Base-by-base conservation (phyloP, 2,329 filamentous ascomycete genomes). In the Graphilbum fragrans region DNA sequence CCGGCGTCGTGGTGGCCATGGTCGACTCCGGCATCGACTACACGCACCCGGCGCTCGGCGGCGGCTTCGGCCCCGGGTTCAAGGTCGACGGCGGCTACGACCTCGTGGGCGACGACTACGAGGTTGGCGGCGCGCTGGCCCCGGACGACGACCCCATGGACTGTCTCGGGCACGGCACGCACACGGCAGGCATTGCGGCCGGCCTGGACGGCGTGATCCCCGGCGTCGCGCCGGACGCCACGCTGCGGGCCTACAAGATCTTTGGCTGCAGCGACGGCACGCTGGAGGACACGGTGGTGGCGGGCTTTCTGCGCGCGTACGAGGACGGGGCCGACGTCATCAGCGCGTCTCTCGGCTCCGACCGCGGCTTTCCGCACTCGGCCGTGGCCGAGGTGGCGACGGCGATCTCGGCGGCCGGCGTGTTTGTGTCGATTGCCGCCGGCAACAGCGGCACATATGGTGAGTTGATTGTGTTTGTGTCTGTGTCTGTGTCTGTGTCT, bases 181-280 rank as follows among this genome's bases (percentile, higher is more conserved):
- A 77, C 54, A 71, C 77, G 22, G 66, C 74, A 2, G 77, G 77
- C 25, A 79, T 75, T 37, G 75, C 74, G 3, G 76, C 75, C 1
- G 69, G 75, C 52, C 53, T 57, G 36, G 64, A 76, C 46, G 65
- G 76, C 52, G 55, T 59, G 0, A 23, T 44, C 2, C 23, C 32
- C 2, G 53, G 53, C 1, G 53, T 55, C 14, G 54, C 54, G 2
- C 53, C 53, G 0, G 48, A 53, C 5, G 54, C 49, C 2, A 47
- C 41, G n/a, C 37, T 55, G 4, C 25, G 46, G 2, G 36, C 47
- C 1, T 56, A 51, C 46, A 53, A 52, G 27, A 49, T 56, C 6
- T 53, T 54, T 44, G 49, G 49, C 11, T 43, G 39, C n/a, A 29
- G 4, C 3, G 20, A 27, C 23, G 36, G 27, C 12, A 55, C 53